phyloP scores from a whole-genome alignment of 2,329 filamentous ascomycete species.

The Colletotrichum musicola region DNA sequence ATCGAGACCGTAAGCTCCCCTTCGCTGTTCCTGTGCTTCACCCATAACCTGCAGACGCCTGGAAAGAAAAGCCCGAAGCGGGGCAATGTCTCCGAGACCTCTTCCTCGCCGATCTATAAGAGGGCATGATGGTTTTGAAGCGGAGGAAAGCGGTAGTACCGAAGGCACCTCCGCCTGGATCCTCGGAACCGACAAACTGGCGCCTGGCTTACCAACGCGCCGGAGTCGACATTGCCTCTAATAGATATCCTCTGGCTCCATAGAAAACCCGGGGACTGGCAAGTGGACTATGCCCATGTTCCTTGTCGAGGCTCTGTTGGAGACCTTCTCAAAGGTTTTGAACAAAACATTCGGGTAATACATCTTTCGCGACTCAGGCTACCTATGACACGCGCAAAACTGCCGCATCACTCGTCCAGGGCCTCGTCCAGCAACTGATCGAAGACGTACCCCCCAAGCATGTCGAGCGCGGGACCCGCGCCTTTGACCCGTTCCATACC shows the following conservation, averaged over 20 bases:
- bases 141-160: conserved; percentile 42
- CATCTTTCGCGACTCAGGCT: conserved; percentile 44
- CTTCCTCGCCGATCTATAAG: conserved; percentile 41
- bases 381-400: conserved; percentile 41
- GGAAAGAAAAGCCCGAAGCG: conserved; percentile 28
- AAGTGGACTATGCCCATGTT: conserved; percentile 43
- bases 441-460: conserved; percentile 41
- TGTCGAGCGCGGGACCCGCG: conserved; percentile 25
- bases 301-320: conserved; percentile 41
- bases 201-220: conserved; percentile 37
- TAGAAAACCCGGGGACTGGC: conserved; percentile 42
- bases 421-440: conserved; percentile 42
- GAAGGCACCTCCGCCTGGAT: conserved; percentile 42
- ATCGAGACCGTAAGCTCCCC: conserved; percentile 11
- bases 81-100: conserved; percentile 38
- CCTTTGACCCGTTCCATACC: conserved; percentile 43
- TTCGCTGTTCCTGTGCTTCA: background rate
- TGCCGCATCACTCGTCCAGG: conserved; percentile 42
- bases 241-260: conserved; percentile 40
- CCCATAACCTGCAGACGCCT: conserved; percentile 1
- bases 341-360: conserved; percentile 41
- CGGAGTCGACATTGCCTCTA: background rate
- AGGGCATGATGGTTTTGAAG: conserved; percentile 40
- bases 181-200: conserved; percentile 37
- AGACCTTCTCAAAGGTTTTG: conserved; percentile 21